Base-by-base conservation (phyloP, 345 rosid genomes). In the Salix koriyanagi region DNA sequence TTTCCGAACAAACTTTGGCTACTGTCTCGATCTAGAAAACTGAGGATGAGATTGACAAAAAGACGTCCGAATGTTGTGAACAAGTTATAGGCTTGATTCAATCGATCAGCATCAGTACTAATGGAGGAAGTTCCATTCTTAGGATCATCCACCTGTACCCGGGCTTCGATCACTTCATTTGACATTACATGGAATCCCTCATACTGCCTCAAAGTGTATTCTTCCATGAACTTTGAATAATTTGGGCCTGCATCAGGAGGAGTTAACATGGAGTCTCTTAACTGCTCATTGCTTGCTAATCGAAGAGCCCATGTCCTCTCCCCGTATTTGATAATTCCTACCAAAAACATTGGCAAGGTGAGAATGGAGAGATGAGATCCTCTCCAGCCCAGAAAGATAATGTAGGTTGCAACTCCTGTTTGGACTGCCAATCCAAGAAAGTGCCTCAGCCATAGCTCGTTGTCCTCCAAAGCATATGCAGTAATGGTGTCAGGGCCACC, bases 221-320 rank as follows among this genome's bases (percentile, higher is more conserved):
- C 83, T 21, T 77, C 72, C 80, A 76, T 3, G 1, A 81, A 72
- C 67, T 19, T 76, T 68, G 71, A 75, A 74, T 67, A 79, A 75
- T 72, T 83, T n/a, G 77, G 81, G 56, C 86, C 84, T 14, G 76
- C 80, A 50, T 80, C 79, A 1, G 83, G 79, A 1, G 83, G 79
- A 2, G 70, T 0, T 3, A 84, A 81, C 81, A 83, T 61, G 21
- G 86, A 52, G 2, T 86, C 80, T 52, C 74, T 71, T n/a, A 87
- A 75, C 42, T 74, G 75, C 26, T 83, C 75, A 16, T 69, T 75
- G 61, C 88, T 86, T n/a, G 91, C 89, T 30, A 79, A 78, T 77
- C 82, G 76, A 19, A 89, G 85, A 0, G 81, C 82, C 69, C 78
- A 70, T 21, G 76, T 86, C 78, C 87, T 82, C 83, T 86, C 89